Conservation (phyloP, 164 flowering plant species). For the Umbellularia californica region DNA sequence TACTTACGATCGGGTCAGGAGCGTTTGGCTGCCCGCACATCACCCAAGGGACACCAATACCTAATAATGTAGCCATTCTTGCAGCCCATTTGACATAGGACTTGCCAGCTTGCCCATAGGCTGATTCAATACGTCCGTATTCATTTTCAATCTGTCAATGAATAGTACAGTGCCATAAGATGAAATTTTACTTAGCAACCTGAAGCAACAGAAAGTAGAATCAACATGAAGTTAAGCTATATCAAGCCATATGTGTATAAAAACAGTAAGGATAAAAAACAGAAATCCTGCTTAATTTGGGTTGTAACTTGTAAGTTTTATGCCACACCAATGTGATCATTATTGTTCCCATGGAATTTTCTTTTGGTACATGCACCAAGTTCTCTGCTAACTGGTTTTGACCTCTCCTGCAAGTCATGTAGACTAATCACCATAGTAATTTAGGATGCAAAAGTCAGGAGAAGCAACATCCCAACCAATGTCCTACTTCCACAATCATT, state of each 20-base stretch:
- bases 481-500: not conserved
- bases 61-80: conserved; percentile 71
- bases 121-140: conserved; percentile 67
- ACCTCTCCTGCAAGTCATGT: not conserved
- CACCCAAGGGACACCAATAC: conserved; percentile 98
- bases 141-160: conserved; percentile 86
- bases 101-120: conserved; percentile 66
- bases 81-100: conserved; percentile 85
- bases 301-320: too few relatives aligned
- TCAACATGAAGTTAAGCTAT: not conserved
- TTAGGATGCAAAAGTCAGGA: not conserved
- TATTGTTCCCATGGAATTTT: too few relatives aligned
- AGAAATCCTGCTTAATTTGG: not conserved
- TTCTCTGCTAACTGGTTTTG: not conserved
- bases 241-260: not conserved
- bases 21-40: conserved; percentile 98
- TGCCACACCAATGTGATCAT: too few relatives aligned
- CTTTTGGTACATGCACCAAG: too few relatives aligned
- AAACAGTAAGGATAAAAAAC: not conserved
- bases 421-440: not conserved
- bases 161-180: not conserved
- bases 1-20: conserved; percentile 85
- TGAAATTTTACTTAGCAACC: too few relatives aligned
- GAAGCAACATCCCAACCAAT: not conserved
- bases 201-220: too few relatives aligned